These are phyloP conservation scores for Mycena kentingensis DNA, from an alignment of 768 basidiomycete genomes.

Conservation along the genomic window DNA sequence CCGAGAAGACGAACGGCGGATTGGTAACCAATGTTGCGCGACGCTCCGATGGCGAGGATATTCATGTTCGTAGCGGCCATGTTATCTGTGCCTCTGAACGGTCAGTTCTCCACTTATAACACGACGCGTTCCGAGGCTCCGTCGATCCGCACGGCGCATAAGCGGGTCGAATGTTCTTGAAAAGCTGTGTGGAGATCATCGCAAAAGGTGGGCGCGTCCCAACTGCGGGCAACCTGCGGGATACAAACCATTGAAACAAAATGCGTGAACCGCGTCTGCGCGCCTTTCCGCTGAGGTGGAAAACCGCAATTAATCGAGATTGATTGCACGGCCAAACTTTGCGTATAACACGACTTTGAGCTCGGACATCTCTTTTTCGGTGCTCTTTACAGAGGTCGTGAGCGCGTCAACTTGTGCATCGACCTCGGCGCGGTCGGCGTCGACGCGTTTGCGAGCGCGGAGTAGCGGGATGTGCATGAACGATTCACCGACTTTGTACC, in stretches of 20 bases:
- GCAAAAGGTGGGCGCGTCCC: no score
- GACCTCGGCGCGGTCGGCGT: conserved; percentile 64
- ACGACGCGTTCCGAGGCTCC: no score
- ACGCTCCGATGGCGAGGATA: conserved; percentile 53
- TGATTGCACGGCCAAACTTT: conserved; percentile 92
- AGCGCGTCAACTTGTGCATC: conserved; percentile 56
- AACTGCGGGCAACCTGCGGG: no score
- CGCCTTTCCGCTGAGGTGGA: no score
- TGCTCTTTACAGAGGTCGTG: conserved; percentile 56
- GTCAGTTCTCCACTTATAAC: no score
- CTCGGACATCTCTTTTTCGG: conserved; percentile 75
- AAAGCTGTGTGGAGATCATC: no score
- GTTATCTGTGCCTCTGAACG: no score
- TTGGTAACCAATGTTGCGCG: conserved; percentile 57
- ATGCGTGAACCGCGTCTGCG: no score
- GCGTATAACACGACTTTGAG: conserved; percentile 82
- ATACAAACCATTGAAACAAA: no score
- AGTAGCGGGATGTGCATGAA: conserved; percentile 78
- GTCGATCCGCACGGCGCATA: no score
- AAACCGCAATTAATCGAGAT: conserved; percentile 75
- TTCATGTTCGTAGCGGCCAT: conserved; percentile 34
- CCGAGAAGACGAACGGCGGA: conserved; percentile 51
- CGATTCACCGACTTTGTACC: conserved; percentile 88
- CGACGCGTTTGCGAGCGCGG: conserved; percentile 70
- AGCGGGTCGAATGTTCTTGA: no score